Conservation (phyloP, 345 rosid genomes). For the Eucalyptus regnans region DNA sequence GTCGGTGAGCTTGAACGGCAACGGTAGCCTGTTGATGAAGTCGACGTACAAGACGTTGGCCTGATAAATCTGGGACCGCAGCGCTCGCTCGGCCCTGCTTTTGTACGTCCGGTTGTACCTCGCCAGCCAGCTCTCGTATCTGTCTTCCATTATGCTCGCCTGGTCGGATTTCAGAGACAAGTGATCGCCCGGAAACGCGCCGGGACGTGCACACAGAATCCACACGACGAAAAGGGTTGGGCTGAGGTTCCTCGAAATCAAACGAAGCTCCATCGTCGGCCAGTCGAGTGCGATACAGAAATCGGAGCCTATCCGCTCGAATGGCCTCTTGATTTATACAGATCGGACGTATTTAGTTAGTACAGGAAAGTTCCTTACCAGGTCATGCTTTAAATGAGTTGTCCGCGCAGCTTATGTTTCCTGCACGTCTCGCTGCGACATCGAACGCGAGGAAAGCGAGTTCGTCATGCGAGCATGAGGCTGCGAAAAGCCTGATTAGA, state of each 20-base stretch:
- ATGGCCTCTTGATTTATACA: background rate
- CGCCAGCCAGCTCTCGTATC: conserved; percentile 50
- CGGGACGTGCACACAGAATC: background rate
- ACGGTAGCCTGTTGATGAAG: conserved; percentile 45
- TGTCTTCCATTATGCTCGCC: background rate
- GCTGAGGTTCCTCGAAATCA: background rate
- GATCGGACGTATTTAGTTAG: background rate
- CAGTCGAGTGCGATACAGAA: background rate
- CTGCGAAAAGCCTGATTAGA: background rate
- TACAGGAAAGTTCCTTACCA: background rate
- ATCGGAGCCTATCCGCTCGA: background rate
- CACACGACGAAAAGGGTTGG: background rate
- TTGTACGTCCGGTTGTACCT: conserved; percentile 18
- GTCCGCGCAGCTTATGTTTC: background rate
- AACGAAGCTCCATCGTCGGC: background rate
- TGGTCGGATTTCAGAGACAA: background rate
- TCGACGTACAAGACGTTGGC: conserved; percentile 51
- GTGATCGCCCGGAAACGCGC: background rate
- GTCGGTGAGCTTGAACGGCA: conserved; percentile 55
- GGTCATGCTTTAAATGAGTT: background rate
- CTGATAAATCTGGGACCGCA: conserved; percentile 58
- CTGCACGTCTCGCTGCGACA: background rate
- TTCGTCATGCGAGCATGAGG: background rate
- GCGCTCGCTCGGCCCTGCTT: conserved; percentile 28
- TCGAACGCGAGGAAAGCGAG: background rate